phyloP scores from a whole-genome alignment of 345 rosid species.

The Chamaenerion angustifolium region DNA sequence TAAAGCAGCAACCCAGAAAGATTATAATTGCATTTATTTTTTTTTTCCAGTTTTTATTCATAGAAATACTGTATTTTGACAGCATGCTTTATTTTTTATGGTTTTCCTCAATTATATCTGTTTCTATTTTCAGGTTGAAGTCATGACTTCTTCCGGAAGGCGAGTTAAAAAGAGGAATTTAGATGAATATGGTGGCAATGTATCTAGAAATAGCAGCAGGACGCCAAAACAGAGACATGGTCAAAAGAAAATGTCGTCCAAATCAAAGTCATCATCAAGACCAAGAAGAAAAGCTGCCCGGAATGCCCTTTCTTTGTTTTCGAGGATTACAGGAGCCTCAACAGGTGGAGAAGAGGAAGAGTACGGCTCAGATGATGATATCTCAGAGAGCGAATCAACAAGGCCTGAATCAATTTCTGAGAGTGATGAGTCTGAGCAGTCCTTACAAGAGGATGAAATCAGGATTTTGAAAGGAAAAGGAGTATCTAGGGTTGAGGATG shows the following conservation, averaged over 20 bases:
- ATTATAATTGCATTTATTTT: too few relatives aligned
- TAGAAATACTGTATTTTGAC: too few relatives aligned
- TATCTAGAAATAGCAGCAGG: constrained; percentile 23
- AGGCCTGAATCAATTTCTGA: constrained; percentile 40
- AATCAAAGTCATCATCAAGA: constrained; percentile 50
- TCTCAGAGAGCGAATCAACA: constrained; percentile 59
- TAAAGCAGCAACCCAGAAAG: too few relatives aligned
- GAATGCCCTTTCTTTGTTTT: constrained; percentile 77
- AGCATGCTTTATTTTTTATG: too few relatives aligned
- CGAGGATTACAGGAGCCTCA: constrained; percentile 69
- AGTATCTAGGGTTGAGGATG: constrained; percentile 19
- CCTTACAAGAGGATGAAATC: constrained; percentile 30
- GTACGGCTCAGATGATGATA: constrained; percentile 39
- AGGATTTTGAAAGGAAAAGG: constrained; percentile 64
- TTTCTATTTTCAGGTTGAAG: constrained; percentile 36
- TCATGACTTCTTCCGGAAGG: constrained; percentile 88
- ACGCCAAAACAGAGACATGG: constrained; percentile 40
- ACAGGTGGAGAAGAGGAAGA: constrained; percentile 34
- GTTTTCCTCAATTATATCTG: too few relatives aligned
- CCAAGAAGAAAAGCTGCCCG: constrained; percentile 96
- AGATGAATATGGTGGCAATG: constrained; percentile 54
- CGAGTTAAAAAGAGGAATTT: constrained; percentile 77
- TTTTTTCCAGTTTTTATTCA: too few relatives aligned
- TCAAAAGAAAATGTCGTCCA: constrained; percentile 42
- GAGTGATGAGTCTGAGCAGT: constrained; percentile 53